Percentiles rank a stretch among this genome's conserved stretches.
Conservation (phyloP, 345 rosid species). For the Populus ilicifolia region DNA sequence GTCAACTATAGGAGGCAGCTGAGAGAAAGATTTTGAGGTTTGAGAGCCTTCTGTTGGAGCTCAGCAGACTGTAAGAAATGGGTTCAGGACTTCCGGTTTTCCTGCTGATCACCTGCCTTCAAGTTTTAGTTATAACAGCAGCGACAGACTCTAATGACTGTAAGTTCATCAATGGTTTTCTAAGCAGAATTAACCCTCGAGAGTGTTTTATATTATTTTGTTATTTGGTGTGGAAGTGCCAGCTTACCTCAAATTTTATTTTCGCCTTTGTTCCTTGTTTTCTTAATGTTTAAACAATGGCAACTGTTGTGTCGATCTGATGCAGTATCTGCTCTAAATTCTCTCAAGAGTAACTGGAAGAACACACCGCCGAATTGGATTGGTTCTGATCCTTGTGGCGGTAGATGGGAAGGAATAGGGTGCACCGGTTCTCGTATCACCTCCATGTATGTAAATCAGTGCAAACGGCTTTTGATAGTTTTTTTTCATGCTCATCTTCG, state of each 20-base stretch:
- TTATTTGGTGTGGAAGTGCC: too few relatives aligned
- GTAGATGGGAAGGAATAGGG: slow-evolving; percentile 2
- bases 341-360: not conserved
- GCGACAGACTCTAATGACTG: not conserved
- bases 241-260: not conserved
- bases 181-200: too few relatives aligned
- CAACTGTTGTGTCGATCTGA: not conserved
- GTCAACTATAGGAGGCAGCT: too few relatives aligned
- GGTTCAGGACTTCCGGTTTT: not conserved
- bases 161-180: not conserved
- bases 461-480: not conserved
- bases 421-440: slow-evolving; percentile 4
- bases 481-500: not conserved
- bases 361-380: slow-evolving; percentile 2
- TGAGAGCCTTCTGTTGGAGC: too few relatives aligned
- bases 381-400: slow-evolving; percentile 4
- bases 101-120: not conserved
- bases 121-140: not conserved
- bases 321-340: not conserved
- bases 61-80: not conserved
- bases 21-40: too few relatives aligned
- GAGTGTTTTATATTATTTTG: too few relatives aligned
- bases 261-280: not conserved
- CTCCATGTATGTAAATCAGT: slow-evolving; percentile 7
- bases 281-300: not conserved